phyloP scores from a whole-genome alignment of 768 basidiomycete genomes.

The Suillus sp. region DNA sequence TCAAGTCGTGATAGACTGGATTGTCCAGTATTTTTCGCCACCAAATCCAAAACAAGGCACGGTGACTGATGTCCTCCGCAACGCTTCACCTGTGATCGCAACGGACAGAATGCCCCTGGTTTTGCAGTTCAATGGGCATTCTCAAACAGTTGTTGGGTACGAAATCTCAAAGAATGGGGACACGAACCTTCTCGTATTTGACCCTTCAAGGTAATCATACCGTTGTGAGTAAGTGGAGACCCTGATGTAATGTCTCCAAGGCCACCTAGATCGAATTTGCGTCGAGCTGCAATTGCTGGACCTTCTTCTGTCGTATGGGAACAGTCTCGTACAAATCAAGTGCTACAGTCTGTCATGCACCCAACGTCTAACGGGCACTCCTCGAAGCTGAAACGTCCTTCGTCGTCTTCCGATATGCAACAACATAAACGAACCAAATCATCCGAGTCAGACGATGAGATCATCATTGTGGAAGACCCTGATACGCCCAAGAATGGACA shows the following conservation, averaged over 20 bases:
- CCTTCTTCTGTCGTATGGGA: conserved; percentile 10
- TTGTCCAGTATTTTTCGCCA: conserved; percentile 69
- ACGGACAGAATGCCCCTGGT: conserved; percentile 80
- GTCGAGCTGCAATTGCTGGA: conserved; percentile 24
- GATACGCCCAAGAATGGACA: conserved; percentile 13
- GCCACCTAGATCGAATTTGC: conserved; percentile 14
- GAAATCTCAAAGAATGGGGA: conserved; percentile 61
- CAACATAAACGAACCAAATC: conserved; percentile 32
- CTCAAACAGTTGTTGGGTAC: conserved; percentile 84
- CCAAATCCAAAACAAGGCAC: conserved; percentile 33
- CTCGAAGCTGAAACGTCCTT: conserved; percentile 26
- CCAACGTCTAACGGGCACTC: conserved; percentile 11
- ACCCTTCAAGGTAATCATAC: conserved; percentile 64
- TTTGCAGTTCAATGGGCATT: conserved; percentile 83
- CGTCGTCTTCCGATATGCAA: conserved; percentile 22
- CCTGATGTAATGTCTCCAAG: neutral
- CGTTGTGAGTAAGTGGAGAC: neutral
- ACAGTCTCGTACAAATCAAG: conserved; percentile 18
- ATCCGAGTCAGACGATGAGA: conserved; percentile 30
- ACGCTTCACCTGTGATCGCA: conserved; percentile 50
- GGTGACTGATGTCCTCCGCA: conserved; percentile 55
- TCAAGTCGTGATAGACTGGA: conserved; percentile 64
- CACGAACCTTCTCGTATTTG: conserved; percentile 71
- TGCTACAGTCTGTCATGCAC: conserved; percentile 14
- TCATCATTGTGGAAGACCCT: conserved; percentile 26